phyloP scores from a whole-genome alignment of 352 stramenopile species.

The Phytophthora fragariae region DNA sequence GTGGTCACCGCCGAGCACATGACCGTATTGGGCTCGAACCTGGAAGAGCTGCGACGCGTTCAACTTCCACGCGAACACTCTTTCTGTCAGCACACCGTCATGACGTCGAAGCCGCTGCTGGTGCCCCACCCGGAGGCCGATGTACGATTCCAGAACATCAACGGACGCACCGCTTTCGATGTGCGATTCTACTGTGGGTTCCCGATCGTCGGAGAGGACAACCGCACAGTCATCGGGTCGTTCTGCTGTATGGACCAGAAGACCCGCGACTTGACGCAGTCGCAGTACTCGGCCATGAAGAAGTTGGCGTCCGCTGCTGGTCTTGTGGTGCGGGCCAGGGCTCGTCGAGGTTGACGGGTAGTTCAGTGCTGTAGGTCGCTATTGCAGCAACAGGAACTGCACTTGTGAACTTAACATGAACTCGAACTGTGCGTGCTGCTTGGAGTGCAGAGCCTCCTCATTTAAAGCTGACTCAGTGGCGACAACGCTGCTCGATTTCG shows the following conservation, averaged over 20 bases:
- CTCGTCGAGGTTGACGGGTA: neutral
- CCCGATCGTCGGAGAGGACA: slow-evolving; percentile 52
- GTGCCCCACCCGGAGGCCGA: slow-evolving; percentile 64
- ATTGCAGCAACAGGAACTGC: slow-evolving; percentile 1
- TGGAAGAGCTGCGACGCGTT: slow-evolving; percentile 30
- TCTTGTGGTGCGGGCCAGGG: slow-evolving; percentile 43
- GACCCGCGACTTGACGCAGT: slow-evolving; percentile 52
- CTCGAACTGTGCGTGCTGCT: slow-evolving; percentile 27
- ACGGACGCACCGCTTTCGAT: slow-evolving; percentile 39
- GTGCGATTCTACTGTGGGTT: slow-evolving; percentile 78
- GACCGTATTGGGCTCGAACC: slow-evolving; percentile 46
- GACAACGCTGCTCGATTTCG: slow-evolving; percentile 2
- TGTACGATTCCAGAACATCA: slow-evolving; percentile 63
- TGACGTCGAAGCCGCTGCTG: slow-evolving; percentile 66
- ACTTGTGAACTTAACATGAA: neutral
- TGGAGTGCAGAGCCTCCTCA: slow-evolving; percentile 24
- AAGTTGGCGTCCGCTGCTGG: slow-evolving; percentile 57
- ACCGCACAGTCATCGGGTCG: slow-evolving; percentile 57
- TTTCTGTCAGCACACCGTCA: slow-evolving; percentile 73
- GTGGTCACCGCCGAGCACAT: slow-evolving; percentile 57
- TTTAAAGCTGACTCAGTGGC: slow-evolving; percentile 26
- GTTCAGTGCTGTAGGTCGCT: neutral
- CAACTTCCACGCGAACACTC: slow-evolving; percentile 55
- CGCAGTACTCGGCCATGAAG: slow-evolving; percentile 62
- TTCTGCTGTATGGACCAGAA: slow-evolving; percentile 67